Evolutionary conservation across 164 flowering plant species (phyloP), one percentile per base, ranked within the genome.

Genomic region (Kingdonia uniflora): DNA sequence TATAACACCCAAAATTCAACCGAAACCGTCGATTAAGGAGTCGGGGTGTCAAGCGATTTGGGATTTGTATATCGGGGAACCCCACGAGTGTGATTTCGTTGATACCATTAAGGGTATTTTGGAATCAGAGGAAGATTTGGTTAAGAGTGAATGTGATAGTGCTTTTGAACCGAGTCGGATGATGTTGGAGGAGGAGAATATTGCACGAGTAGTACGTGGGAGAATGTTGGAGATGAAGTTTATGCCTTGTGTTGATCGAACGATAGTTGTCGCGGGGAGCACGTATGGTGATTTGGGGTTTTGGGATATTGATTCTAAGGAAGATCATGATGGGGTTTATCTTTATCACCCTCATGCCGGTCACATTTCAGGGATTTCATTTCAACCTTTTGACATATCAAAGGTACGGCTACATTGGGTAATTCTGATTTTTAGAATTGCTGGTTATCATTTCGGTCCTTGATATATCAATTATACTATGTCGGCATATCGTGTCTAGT

Each of bases 221-320:
- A 78, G 71, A 55, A 81, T 81, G 55, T 39, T 66, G 57, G 49
- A 26, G 39, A 64, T 86, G 54, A 47, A 59, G 57, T 81, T 88
- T 63, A 74, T 79, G 23, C 96, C 99, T 15, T 58, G 69, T 26
- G 38, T 2, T 15, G 61, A 68, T 29, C 17, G 70, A 65, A 75
- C 56, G 10, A 59, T 88, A 65, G 49, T 92, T 63, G 84, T 65
- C 17, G 84, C 68, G 0, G 96, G 95, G n/a, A 80, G 80, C 59
- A 80, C 76, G 65, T 38, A 35, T 63, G 99, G 95, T 12, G 55
- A 84, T 68, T 50, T 88, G 35, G 84, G 76, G 1, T 78, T 92
- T 59, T 92, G 99, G 96, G 72, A 92, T 74, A 66, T 70, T 29
- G 72, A 80, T 56, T 22, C 53, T 13, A 12, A 67, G 19, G 59